These are phyloP conservation scores for Coelastrella sp. DNA, from an alignment of 139 green algal species.

Conservation along the genomic window DNA sequence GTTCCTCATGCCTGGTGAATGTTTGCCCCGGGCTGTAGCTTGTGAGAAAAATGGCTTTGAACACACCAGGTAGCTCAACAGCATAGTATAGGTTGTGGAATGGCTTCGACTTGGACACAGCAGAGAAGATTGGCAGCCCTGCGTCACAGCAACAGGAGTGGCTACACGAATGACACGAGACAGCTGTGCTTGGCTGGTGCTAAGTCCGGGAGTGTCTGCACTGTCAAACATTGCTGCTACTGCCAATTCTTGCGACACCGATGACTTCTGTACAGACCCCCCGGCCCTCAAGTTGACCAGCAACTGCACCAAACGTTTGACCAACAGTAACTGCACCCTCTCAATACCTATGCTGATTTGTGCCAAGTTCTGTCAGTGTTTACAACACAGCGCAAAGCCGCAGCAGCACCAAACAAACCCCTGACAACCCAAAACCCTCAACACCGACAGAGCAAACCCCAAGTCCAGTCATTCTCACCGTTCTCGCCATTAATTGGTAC, in stretches of 20 bases:
- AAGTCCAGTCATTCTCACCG: too few relatives aligned
- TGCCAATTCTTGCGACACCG: too few relatives aligned
- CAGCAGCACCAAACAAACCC: neutral
- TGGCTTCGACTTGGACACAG: constrained; percentile 24
- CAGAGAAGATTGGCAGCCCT: neutral
- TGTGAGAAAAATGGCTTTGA: constrained; percentile 23
- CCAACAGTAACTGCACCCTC: too few relatives aligned
- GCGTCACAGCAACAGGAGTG: neutral
- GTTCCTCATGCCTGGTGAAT: constrained; percentile 53
- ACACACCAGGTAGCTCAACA: constrained; percentile 41
- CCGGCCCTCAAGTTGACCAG: too few relatives aligned
- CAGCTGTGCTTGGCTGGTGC: too few relatives aligned
- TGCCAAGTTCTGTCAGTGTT: too few relatives aligned
- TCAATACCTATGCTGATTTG: too few relatives aligned
- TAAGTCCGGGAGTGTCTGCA: too few relatives aligned
- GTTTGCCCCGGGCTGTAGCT: constrained; percentile 28
- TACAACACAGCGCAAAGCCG: too few relatives aligned
- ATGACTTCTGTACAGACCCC: too few relatives aligned
- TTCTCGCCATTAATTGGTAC: neutral
- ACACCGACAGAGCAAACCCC: neutral
- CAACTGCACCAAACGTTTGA: too few relatives aligned
- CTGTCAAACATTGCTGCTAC: too few relatives aligned
- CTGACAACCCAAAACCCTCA: neutral
- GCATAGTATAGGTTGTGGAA: constrained; percentile 48
- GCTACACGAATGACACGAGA: neutral